Evolutionary conservation across 306 rosid species (phyloP).

Genomic region (Datisca glomerata): DNA sequence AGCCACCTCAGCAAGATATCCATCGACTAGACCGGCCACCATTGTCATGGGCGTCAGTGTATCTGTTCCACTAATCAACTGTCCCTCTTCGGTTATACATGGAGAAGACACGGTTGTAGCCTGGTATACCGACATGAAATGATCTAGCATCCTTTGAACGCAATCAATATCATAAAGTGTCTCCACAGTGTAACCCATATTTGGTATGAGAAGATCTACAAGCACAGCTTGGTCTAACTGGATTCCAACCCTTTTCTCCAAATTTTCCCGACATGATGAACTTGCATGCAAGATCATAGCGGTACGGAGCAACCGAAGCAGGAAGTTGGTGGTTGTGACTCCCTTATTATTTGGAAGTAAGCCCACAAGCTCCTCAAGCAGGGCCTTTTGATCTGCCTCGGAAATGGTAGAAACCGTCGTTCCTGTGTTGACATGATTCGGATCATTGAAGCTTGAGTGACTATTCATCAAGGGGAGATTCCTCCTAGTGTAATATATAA

Average conservation of each 20-base stretch:
- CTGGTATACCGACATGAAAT: constrained; percentile 46
- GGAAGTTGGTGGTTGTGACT: constrained; percentile 41
- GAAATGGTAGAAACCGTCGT: constrained; percentile 24
- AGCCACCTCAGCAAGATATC: constrained; percentile 80
- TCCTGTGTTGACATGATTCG: constrained; percentile 25
- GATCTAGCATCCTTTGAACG: constrained; percentile 59
- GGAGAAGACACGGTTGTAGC: constrained; percentile 40
- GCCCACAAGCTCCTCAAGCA: constrained; percentile 57
- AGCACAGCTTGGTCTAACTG: constrained; percentile 68
- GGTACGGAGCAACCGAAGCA: constrained; percentile 50
- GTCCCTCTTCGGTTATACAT: constrained; percentile 37
- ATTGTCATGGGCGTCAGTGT: constrained; percentile 38
- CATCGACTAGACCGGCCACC: constrained; percentile 68
- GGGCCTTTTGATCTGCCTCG: constrained; percentile 48
- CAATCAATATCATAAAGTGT: constrained; percentile 80
- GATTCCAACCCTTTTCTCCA: constrained; percentile 66
- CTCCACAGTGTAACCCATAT: constrained; percentile 56
- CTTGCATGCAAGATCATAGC: constrained; percentile 66
- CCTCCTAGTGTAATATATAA: constrained; percentile 42
- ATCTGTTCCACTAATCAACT: constrained; percentile 28
- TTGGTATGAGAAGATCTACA: constrained; percentile 64
- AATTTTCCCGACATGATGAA: constrained; percentile 49
- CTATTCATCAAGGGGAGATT: constrained; percentile 56
- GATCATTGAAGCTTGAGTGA: constrained; percentile 44
- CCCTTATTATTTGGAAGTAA: constrained; percentile 51